These are phyloP conservation scores for Paramecium octaurelia DNA, from an alignment of 73 alveolate species.

Conservation along the genomic window DNA sequence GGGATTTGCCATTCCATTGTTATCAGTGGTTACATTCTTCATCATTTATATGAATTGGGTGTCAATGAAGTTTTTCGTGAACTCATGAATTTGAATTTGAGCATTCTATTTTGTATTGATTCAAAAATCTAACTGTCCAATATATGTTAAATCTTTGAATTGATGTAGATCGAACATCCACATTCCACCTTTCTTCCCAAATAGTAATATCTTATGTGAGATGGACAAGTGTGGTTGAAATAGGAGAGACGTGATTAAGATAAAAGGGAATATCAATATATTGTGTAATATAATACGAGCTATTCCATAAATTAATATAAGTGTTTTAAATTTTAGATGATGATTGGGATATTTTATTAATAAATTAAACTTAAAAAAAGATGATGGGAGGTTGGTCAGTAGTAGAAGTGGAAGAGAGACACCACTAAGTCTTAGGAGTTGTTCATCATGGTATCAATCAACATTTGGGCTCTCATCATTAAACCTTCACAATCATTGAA, in stretches of 20 bases:
- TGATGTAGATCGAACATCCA: too few species aligned
- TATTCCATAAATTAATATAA: background rate
- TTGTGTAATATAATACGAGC: background rate
- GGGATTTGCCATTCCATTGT: conserved; percentile 34
- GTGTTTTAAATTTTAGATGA: background rate
- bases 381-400: conserved; percentile 51
- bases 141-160: background rate
- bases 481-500: background rate
- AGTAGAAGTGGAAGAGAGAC: background rate
- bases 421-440: background rate
- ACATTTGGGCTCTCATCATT: background rate
- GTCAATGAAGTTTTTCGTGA: conserved; percentile 41
- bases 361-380: background rate
- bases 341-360: background rate
- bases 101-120: background rate
- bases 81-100: conserved; percentile 24
- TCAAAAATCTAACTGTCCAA: background rate
- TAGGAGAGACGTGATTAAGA: background rate
- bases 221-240: background rate
- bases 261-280: background rate
- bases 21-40: conserved; percentile 36
- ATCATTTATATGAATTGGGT: conserved; percentile 37
- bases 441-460: background rate
- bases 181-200: too few species aligned
- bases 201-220: background rate